A percentile compares a stretch with the other conserved stretches of the same genome.
phyloP scores from a whole-genome alignment of 371 early-diverging fungal genomes.

The Funneliformis caledonium region DNA sequence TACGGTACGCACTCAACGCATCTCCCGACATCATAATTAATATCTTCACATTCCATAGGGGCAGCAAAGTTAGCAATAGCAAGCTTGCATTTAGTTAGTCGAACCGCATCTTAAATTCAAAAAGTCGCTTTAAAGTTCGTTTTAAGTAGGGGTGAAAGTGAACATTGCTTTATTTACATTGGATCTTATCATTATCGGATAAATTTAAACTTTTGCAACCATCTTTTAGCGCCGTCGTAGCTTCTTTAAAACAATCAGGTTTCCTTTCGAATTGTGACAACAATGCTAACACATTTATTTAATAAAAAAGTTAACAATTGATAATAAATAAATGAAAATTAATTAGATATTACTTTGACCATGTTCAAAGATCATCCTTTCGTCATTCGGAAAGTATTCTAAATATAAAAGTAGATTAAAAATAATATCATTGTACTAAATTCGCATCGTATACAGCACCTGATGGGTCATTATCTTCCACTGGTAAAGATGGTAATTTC shows the following conservation, averaged over 20 bases:
- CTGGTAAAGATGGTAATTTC: neutral
- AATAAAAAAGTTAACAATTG: neutral
- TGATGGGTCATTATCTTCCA: neutral
- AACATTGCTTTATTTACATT: constrained; percentile 25
- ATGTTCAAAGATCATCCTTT: constrained; percentile 32
- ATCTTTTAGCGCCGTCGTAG: constrained; percentile 6
- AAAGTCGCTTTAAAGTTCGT: constrained; percentile 3
- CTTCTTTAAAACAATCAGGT: constrained; percentile 31
- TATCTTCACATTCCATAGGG: constrained; percentile 38
- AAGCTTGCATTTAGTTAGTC: constrained; percentile 30
- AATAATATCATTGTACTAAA: neutral
- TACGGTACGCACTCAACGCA: constrained; percentile 25
- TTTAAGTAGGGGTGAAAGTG: no score
- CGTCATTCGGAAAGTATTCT: constrained; percentile 20
- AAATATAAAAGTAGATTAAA: no score
- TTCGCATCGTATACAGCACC: neutral
- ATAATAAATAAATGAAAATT: neutral
- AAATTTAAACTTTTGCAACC: constrained; percentile 32
- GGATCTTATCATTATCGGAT: constrained; percentile 22
- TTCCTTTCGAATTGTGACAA: constrained; percentile 21
- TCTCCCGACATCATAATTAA: constrained; percentile 2
- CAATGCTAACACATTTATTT: neutral
- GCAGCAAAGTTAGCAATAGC: constrained; percentile 33
- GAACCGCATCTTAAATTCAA: constrained; percentile 26
- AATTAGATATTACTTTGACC: constrained; percentile 7